Base-by-base conservation (phyloP, 1,139 yeast species). In the Taphrina confusa region DNA sequence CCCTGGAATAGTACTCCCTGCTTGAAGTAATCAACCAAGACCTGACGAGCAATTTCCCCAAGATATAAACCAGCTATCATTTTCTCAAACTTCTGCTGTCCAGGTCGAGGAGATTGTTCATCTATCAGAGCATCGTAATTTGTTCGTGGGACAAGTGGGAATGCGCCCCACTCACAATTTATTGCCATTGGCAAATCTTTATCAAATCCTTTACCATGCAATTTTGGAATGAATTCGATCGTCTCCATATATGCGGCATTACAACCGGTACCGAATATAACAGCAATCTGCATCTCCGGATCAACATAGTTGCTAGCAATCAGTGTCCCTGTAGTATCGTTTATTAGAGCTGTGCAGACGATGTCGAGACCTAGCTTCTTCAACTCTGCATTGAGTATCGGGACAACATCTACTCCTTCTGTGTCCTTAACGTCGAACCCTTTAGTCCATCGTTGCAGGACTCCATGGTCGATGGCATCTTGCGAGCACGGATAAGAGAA, bases 261-360 rank as follows among this genome's bases (percentile, higher is more conserved):
- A 78, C 95, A 90, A 66, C 98, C 98, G 61, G 98, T 92, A 71
- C 98, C 98, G 72, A 90, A 92, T 69, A 92, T 92, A 71, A 90
- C 82, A 64, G 97, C 98, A 94, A 91, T 87, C 74, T 85, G 85
- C 66, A 96, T 84, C 68, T 82, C 83, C 36, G 92, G 82, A 71
- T 92, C 96, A 61, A 94, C 82, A 76, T 92, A 92, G 78, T 86
- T 83, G 57, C 97, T 90, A 42, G 98, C 97, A 64, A 92, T 96
- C 70, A 92, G 80, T 51, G 98, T 92, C 72, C 98, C 98, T 54
- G 96, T 88, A 66, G 98, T 92, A 74, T 92, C 98, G 75, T 92
- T 92, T 74, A 92, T 91, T 72, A 92, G 78, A 40, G 98, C 96
- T 63, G 88, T 91, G 61, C 91, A 94, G 57, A 83, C 79, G 69